Conservation (phyloP, 805 yeast species). For the Metschnikowia hibisci region DNA sequence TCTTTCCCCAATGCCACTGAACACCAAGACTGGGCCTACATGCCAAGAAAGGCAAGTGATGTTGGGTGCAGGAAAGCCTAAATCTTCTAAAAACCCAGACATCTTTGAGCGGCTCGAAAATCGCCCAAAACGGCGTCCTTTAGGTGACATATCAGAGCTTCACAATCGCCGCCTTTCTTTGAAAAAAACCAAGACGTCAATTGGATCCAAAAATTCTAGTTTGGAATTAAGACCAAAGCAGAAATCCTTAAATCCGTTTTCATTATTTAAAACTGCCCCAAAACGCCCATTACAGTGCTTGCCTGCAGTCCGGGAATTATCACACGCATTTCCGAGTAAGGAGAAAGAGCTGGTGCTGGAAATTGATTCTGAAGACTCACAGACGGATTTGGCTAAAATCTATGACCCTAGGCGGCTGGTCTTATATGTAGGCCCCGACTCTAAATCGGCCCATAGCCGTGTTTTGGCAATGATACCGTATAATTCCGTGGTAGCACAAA, state of each 20-base stretch:
- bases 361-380: too few species aligned
- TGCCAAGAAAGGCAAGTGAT: too few species aligned
- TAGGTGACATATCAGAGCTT: slow-evolving; percentile 8
- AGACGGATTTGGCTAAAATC: too few species aligned
- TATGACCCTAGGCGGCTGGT: neutral
- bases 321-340: neutral
- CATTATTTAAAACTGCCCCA: neutral
- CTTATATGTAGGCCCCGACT: neutral
- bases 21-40: too few species aligned
- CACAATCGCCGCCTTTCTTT: neutral
- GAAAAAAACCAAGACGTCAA: neutral
- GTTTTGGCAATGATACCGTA: slow-evolving; percentile 2
- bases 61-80: too few species aligned
- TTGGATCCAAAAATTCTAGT: neutral
- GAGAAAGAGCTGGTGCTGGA: too few species aligned
- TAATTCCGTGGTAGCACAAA: slow-evolving; percentile 5
- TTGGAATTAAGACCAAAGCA: too few species aligned
- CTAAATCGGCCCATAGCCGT: too few species aligned
- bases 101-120: slow-evolving; percentile 13
- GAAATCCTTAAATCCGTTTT: too few species aligned
- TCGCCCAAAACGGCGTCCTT: slow-evolving; percentile 12
- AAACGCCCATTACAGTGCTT: neutral
- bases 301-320: slow-evolving; percentile 1
- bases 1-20: neutral
- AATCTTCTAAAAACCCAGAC: slow-evolving; percentile 8